Percentiles rank a stretch among this genome's conserved stretches.
These are phyloP conservation scores for Penicillium lagena DNA, from an alignment of 495 filamentous ascomycete species.

Conservation along the genomic window DNA sequence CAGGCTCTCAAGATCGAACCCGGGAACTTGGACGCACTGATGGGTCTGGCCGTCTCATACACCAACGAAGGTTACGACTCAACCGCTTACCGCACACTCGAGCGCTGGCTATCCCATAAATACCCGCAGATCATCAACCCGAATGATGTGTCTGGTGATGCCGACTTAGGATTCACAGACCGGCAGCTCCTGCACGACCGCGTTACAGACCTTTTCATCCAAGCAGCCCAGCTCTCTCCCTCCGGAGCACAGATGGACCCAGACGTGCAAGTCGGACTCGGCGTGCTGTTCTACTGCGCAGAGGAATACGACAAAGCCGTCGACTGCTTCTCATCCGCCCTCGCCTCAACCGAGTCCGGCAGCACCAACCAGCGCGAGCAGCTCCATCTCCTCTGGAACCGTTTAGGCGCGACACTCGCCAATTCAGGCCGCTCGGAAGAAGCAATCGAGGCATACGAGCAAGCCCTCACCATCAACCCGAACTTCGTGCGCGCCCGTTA, in stretches of 20 bases:
- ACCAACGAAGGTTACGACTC: constrained; percentile 98
- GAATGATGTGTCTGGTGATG: constrained; percentile 56
- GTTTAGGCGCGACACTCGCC: constrained; percentile 90
- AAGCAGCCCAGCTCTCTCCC: constrained; percentile 85
- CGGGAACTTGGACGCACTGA: constrained; percentile 78
- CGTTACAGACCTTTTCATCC: constrained; percentile 84
- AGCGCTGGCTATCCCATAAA: constrained; percentile 90
- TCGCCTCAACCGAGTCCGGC: constrained; percentile 75
- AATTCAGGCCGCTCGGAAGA: constrained; percentile 91
- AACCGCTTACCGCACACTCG: constrained; percentile 91
- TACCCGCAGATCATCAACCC: constrained; percentile 76
- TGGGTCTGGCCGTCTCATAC: constrained; percentile 96
- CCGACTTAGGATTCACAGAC: constrained; percentile 87
- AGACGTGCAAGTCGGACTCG: constrained; percentile 94
- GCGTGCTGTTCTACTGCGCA: constrained; percentile 95
- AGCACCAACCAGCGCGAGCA: constrained; percentile 67
- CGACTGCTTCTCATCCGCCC: constrained; percentile 90
- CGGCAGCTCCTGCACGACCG: constrained; percentile 83
- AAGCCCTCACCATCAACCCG: constrained; percentile 76
- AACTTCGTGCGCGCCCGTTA: constrained; percentile 97
- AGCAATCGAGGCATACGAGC: constrained; percentile 93
- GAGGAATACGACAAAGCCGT: constrained; percentile 98
- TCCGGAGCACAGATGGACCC: constrained; percentile 89
- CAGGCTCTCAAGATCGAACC: constrained; percentile 84
- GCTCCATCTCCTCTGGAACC: constrained; percentile 94